Conservation (phyloP, 345 rosid genomes). For the Brassica carinata region DNA sequence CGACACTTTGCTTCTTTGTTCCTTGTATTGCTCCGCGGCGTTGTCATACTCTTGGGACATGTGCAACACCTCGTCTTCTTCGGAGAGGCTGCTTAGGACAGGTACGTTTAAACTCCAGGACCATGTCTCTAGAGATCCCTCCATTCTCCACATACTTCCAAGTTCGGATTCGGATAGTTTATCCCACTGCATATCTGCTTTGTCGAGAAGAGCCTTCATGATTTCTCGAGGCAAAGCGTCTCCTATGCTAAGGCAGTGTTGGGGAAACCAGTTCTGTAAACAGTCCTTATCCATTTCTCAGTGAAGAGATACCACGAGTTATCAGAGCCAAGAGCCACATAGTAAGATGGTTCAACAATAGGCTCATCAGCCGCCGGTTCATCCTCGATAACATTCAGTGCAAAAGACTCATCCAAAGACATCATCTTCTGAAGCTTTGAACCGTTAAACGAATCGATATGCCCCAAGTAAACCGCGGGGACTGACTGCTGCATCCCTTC, state of each 20-base stretch:
- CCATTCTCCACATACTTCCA: constrained; percentile 80
- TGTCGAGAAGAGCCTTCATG: constrained; percentile 62
- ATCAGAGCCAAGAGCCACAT: constrained; percentile 93
- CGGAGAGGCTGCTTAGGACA: constrained; percentile 79
- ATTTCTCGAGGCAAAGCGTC: constrained; percentile 79
- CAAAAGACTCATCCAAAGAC: constrained; percentile 47
- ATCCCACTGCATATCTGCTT: constrained; percentile 76
- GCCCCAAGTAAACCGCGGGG: constrained; percentile 80
- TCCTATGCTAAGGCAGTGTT: constrained; percentile 64
- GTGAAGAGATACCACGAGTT: constrained; percentile 92
- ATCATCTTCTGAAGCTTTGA: constrained; percentile 52
- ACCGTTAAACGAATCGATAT: constrained; percentile 54
- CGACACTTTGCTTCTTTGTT: constrained; percentile 72
- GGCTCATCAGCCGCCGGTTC: constrained; percentile 36
- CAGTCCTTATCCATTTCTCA: constrained; percentile 78
- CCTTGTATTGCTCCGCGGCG: constrained; percentile 63
- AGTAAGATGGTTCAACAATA: constrained; percentile 58
- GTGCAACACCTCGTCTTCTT: constrained; percentile 61
- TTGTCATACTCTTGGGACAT: constrained; percentile 63
- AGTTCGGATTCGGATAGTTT: constrained; percentile 70
- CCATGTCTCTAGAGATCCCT: constrained; percentile 96
- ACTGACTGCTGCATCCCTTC: constrained; percentile 69
- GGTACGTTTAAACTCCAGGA: constrained; percentile 97
- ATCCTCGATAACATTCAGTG: constrained; percentile 34
- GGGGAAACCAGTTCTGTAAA: constrained; percentile 82